Conservation (phyloP, 371 early-diverging fungal genomes). For the Hamiltosporidium magnivora region DNA sequence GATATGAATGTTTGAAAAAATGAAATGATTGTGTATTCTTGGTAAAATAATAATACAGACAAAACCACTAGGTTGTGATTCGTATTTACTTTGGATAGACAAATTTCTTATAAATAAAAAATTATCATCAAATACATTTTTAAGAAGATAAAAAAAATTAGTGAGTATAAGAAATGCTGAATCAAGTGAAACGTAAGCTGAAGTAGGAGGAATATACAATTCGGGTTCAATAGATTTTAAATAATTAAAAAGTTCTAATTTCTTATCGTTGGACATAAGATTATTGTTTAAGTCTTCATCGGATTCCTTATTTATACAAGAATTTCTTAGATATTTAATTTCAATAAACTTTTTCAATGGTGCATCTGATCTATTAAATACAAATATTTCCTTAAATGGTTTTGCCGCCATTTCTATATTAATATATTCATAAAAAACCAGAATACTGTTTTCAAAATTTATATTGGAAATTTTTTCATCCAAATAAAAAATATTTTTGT, state of each 20-base stretch:
- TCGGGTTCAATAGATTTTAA: neutral
- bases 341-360: neutral
- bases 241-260: neutral
- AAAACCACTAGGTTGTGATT: neutral
- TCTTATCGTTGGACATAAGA: neutral
- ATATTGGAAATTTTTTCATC: no score
- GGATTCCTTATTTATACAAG: no score
- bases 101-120: conserved; percentile 1
- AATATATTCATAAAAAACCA: neutral
- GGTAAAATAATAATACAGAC: neutral
- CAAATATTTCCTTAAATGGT: neutral
- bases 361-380: neutral
- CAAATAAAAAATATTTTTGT: no score
- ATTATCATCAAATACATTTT: conserved; percentile 2
- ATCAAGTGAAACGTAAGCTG: neutral
- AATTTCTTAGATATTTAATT: neutral
- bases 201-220: neutral
- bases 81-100: neutral
- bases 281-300: no score
- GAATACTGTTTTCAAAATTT: neutral
- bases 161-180: neutral
- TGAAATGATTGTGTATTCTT: neutral
- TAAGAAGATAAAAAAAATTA: conserved; percentile 2
- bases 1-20: neutral
- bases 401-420: neutral